Evolutionary conservation across 1,284 basidiomycete species (phyloP).

Genomic region (Sanghuangporus sanghuang): DNA sequence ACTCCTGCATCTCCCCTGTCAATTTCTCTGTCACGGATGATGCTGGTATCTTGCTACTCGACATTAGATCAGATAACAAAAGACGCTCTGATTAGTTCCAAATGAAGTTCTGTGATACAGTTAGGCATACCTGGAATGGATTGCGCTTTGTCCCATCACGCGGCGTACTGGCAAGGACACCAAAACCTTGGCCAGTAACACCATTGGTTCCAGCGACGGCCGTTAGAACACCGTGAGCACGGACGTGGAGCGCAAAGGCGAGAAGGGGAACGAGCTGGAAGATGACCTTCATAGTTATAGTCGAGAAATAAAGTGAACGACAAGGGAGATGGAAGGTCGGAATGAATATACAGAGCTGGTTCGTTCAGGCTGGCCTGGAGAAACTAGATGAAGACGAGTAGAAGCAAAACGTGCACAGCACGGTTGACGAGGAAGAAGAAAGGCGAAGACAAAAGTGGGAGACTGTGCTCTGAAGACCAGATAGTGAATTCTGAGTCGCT

Average conservation of each 20-base stretch:
- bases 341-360: not conserved
- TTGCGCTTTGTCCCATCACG: slow-evolving; percentile 21
- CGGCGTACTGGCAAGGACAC: slow-evolving; percentile 20
- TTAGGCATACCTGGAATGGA: slow-evolving; percentile 22
- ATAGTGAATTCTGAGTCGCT: not conserved
- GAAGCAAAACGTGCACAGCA: slow-evolving; percentile 10
- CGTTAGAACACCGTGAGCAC: slow-evolving; percentile 21
- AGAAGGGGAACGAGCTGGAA: slow-evolving; percentile 5
- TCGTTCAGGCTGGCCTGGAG: not conserved
- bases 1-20: slow-evolving; percentile 16
- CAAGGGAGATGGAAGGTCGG: not conserved
- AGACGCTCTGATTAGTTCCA: not conserved
- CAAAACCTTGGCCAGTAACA: slow-evolving; percentile 20
- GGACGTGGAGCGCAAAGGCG: slow-evolving; percentile 3
- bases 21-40: slow-evolving; percentile 23
- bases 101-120: not conserved
- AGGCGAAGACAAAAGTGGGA: not conserved
- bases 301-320: not conserved
- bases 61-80: not conserved
- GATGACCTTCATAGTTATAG: not conserved
- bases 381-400: not conserved
- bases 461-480: not conserved
- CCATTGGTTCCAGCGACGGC: slow-evolving; percentile 22
- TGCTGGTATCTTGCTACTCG: slow-evolving; percentile 21
- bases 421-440: not conserved